Evolutionary conservation across 495 filamentous ascomycete genomes (phyloP).

Genomic region (Annulohypoxylon bovei): DNA sequence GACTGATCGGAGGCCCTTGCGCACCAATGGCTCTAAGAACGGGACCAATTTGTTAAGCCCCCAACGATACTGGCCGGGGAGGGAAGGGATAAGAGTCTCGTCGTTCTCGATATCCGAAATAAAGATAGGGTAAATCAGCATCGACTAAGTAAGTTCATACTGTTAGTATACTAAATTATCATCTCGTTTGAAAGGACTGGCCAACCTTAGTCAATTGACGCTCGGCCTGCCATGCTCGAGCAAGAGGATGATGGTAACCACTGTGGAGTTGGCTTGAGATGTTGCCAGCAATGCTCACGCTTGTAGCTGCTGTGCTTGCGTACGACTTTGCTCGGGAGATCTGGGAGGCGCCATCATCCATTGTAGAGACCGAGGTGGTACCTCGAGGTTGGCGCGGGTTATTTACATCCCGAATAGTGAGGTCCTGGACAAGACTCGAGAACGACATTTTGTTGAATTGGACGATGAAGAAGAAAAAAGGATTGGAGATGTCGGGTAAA

Average conservation of each 20-base stretch:
- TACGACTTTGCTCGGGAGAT: constrained; percentile 81
- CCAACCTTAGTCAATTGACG: constrained; percentile 93
- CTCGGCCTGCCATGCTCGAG: constrained; percentile 94
- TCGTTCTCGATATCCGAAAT: constrained; percentile 94
- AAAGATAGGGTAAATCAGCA: constrained; percentile 98
- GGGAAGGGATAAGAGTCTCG: constrained; percentile 86
- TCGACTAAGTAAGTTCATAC: constrained; percentile 72
- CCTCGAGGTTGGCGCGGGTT: constrained; percentile 50
- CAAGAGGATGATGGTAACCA: constrained; percentile 92
- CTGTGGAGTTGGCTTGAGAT: constrained; percentile 95
- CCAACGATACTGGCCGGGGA: constrained; percentile 87
- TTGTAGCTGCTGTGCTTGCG: constrained; percentile 89
- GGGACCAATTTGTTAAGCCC: constrained; percentile 87
- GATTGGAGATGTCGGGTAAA: not conserved
- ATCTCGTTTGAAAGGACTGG: constrained; percentile 15
- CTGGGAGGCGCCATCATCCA: constrained; percentile 68
- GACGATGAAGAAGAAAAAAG: not conserved
- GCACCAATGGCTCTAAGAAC: constrained; percentile 84
- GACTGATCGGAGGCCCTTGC: constrained; percentile 88
- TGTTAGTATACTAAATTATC: constrained; percentile 18
- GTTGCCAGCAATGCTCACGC: constrained; percentile 90
- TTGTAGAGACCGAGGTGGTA: constrained; percentile 60
- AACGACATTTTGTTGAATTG: constrained; percentile 75
- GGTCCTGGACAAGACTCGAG: constrained; percentile 86
- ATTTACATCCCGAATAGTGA: constrained; percentile 71